Conservation (phyloP, 1,284 basidiomycete genomes). For the Ustilago loliicola region DNA sequence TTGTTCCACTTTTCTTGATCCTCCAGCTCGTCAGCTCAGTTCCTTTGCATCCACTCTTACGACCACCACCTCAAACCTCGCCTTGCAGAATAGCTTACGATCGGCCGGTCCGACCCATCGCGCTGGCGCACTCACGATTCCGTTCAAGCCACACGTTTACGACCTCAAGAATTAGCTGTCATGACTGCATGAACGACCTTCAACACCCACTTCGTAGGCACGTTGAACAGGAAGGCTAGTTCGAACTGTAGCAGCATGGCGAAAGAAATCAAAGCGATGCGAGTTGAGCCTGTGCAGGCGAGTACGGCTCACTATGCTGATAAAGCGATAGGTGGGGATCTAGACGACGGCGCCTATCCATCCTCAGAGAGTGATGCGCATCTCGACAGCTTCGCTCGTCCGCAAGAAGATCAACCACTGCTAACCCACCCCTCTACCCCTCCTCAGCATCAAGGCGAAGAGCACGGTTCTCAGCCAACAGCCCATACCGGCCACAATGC, state of each 20-base stretch:
- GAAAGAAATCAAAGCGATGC: too few species aligned
- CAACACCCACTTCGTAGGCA: too few species aligned
- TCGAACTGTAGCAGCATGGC: too few species aligned
- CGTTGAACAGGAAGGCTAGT: too few species aligned
- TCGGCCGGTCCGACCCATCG: not conserved
- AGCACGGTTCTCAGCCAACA: not conserved
- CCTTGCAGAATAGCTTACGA: not conserved
- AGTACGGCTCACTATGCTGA: too few species aligned
- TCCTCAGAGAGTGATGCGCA: constrained; percentile 40
- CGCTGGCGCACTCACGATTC: not conserved
- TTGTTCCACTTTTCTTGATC: not conserved
- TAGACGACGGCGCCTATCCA: constrained; percentile 22
- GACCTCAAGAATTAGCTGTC: too few species aligned
- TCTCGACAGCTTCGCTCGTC: not conserved
- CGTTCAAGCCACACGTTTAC: too few species aligned
- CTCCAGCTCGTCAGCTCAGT: too few species aligned
- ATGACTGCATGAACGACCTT: too few species aligned
- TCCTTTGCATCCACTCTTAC: not conserved
- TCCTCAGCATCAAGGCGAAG: not conserved
- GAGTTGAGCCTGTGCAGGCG: too few species aligned
- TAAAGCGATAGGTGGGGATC: not conserved
- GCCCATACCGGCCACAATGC: not conserved
- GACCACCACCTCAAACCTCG: not conserved
- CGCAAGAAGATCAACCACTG: constrained; percentile 7
- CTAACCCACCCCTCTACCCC: constrained; percentile 4